These are phyloP conservation scores for Stachybotrys chartarum DNA, from an alignment of 2,329 filamentous ascomycete genomes.

Conservation along the genomic window DNA sequence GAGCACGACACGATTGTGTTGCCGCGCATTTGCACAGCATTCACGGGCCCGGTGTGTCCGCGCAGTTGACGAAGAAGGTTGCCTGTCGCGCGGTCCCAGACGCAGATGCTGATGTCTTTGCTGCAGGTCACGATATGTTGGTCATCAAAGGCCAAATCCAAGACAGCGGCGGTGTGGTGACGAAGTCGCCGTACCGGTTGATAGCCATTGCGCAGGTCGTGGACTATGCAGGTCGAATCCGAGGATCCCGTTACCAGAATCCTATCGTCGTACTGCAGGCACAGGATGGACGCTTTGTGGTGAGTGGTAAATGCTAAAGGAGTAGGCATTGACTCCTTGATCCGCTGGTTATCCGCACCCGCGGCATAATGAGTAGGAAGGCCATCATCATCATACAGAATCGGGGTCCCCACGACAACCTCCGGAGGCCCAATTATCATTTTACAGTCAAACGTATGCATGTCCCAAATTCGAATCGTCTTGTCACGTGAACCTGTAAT, in stretches of 20 bases:
- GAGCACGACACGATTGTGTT: constrained; percentile 90
- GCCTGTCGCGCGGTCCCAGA: constrained; percentile 84
- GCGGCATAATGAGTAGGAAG: constrained; percentile 48
- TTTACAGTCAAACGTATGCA: constrained; percentile 77
- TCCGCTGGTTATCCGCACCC: constrained; percentile 39
- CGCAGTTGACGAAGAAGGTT: constrained; percentile 68
- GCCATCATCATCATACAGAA: constrained; percentile 45
- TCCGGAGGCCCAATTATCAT: constrained; percentile 78
- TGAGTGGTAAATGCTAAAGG: constrained; percentile 55
- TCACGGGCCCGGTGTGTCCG: constrained; percentile 87
- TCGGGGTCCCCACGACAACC: constrained; percentile 49
- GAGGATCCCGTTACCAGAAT: constrained; percentile 95
- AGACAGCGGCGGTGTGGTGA: constrained; percentile 78
- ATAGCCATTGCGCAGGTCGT: constrained; percentile 74
- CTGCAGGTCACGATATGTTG: constrained; percentile 94
- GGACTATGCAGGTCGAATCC: constrained; percentile 85
- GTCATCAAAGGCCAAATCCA: constrained; percentile 89
- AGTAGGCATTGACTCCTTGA: constrained; percentile 41
- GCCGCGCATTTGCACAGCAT: constrained; percentile 89
- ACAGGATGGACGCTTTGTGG: constrained; percentile 89
- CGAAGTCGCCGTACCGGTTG: constrained; percentile 70
- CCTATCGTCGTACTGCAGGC: constrained; percentile 85
- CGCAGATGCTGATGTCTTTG: constrained; percentile 88
- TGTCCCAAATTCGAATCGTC: constrained; percentile 94
- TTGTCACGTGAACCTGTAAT: constrained; percentile 94